Base-by-base conservation (phyloP, 176 grass and related monocot genomes). In the Rhynchospora pubera region DNA sequence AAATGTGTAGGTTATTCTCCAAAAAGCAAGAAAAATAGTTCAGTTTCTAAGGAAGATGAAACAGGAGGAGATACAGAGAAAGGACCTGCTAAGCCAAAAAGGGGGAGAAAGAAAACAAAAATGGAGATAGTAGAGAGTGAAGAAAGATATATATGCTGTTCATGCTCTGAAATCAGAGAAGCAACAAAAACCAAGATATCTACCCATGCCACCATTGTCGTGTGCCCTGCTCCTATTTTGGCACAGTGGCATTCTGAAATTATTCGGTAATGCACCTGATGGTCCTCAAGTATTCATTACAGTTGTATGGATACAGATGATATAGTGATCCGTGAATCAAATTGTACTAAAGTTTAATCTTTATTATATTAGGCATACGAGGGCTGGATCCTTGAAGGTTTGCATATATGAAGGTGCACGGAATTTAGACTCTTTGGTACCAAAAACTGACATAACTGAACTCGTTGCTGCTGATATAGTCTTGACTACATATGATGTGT, bases 381-480 rank as follows among this genome's bases (percentile, higher is more conserved):
- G 87, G 81, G 81, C 86, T 53, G 95, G 87, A 86, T 97, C 95
- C 76, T 84, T 94, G 66, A 94, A 94, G 80, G 78, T 97, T 77
- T 90, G 72, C 87, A 94, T 91, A 86, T 97, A 97, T 84, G 95
- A 97, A 89, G 95, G 95, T 89, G 95, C 95, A 86, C 93, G 85
- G 73, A 93, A 85, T 65, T 88, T 88, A 46, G 88, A 90, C 45
- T 78, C 53, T 56, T 76, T 62, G 57, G 81, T 32, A 79, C 58
- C 57, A 78, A 93, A 84, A 84, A 84, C 61, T 74, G 85, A 94
- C 78, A 79, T 88, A 77, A 72, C 62, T 89, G 88, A 93, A 56
- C 86, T 97, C 85, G 89, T 80, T 80, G 80, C 77, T 50, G 83
- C 92, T 89, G 95, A 97, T 73, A 73, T 94, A 84, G 95, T 97